These are phyloP conservation scores for Paulownia fortunei DNA, from an alignment of 257 asterid species.

Conservation along the genomic window DNA sequence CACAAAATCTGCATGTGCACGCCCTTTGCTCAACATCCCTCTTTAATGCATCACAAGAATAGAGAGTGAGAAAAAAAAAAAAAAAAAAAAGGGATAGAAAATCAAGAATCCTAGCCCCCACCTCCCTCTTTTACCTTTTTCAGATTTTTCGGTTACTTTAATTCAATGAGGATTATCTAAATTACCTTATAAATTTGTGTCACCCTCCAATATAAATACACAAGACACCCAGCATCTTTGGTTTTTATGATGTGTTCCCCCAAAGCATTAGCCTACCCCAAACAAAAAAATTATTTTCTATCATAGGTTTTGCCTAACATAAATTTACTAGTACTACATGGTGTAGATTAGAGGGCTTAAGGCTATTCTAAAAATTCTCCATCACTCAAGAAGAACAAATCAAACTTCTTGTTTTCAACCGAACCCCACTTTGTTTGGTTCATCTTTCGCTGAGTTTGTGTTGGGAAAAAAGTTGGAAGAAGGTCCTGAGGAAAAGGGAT, in stretches of 20 bases:
- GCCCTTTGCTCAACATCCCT: constrained; percentile 45
- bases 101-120: constrained; percentile 45
- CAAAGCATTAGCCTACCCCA: constrained; percentile 1
- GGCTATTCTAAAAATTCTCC: neutral
- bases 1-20: constrained; percentile 74
- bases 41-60: constrained; percentile 51
- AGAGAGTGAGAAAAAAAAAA: constrained; percentile 23
- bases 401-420: constrained; percentile 8
- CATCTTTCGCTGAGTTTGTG: constrained; percentile 9
- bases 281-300: neutral
- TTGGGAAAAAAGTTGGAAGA: neutral
- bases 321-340: neutral
- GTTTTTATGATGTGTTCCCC: constrained; percentile 17
- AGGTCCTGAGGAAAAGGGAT: constrained; percentile 16
- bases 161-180: constrained; percentile 12
- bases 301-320: constrained; percentile 17
- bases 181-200: neutral
- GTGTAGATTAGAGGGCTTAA: neutral
- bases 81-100: neutral
- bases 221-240: constrained; percentile 11
- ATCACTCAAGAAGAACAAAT: constrained; percentile 27
- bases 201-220: constrained; percentile 23
- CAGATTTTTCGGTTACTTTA: constrained; percentile 41
- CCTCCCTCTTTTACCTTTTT: constrained; percentile 30
- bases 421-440: constrained; percentile 24